Evolutionary conservation across 2,329 filamentous ascomycete genomes (phyloP), one percentile per base, ranked within the genome.

Genomic region (Colletotrichum horii): DNA sequence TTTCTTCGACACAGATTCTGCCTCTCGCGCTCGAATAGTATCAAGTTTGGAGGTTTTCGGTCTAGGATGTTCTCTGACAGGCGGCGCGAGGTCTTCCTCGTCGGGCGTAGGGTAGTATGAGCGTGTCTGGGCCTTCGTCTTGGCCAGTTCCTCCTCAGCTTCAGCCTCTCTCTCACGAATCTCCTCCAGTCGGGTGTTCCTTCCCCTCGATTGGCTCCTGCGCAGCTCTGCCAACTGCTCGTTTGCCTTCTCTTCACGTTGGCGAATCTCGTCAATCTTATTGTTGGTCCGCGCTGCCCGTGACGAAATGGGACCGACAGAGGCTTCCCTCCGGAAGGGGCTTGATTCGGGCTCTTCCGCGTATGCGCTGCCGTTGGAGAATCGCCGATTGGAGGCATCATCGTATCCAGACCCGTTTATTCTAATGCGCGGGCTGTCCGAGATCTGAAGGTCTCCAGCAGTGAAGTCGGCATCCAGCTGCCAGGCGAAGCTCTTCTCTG

Each of bases 391-490:
- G 66, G 77, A 52, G 34, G 30, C 76, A 16, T 71, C 76, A 62
- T 79, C 83, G 71, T 85, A 85, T 2, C 83, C 85, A 34, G 83
- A 81, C 34, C 82, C 81, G 30, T 78, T 81, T 26, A 86, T 82
- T 32, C 81, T 83, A 67, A 91, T 85, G 36, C 88, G 87, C n/a
- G 90, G 90, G 76, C 90, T 92, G 77, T 89, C 85, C 0, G 90
- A 92, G 38, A 89, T 80, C 73, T 91, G 89, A 52, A 91, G 75
- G 74, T 91, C 90, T 56, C 87, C 86, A 14, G 87, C 90, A 1
- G 90, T 91, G 77, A 92, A 91, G 70, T 92, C 90, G 7, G 88
- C 87, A 38, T 92, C 90, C 8, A 91, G 81, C 71, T 91, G 84
- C 90, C 90, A 92, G 9, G 86, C 88, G 72, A 87, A 89, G 78